phyloP scores from a whole-genome alignment of 2,329 filamentous ascomycete genomes.

The Exophiala phaeomuriformis region DNA sequence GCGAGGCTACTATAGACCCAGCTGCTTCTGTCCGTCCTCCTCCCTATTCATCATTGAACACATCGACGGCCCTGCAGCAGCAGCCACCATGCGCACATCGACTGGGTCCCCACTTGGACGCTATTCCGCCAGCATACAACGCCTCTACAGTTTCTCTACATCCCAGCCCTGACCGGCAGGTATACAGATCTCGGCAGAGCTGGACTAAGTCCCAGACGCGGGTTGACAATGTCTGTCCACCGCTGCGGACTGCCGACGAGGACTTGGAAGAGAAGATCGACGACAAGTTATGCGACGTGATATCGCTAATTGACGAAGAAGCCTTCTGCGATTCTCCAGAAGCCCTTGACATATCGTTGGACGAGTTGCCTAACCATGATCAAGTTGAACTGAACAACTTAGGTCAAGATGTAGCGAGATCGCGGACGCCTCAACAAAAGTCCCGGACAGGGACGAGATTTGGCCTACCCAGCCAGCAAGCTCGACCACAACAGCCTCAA shows the following conservation, averaged over 20 bases:
- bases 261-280: conserved; percentile 48
- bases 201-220: conserved; percentile 4
- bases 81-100: neutral
- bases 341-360: conserved; percentile 25
- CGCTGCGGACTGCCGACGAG: neutral
- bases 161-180: neutral
- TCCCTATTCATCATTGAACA: neutral
- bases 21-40: neutral
- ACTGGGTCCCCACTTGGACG: neutral
- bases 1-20: neutral
- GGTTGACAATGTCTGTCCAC: neutral
- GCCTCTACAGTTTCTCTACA: conserved; percentile 7
- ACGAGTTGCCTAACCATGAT: conserved; percentile 2
- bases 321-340: conserved; percentile 42
- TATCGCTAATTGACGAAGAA: conserved; percentile 66
- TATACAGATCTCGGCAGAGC: conserved; percentile 7
- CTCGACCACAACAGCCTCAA: conserved; percentile 10
- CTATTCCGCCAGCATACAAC: neutral
- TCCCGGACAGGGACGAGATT: neutral
- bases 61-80: neutral
- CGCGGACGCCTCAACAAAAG: neutral
- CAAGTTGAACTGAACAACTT: neutral
- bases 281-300: conserved; percentile 57
- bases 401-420: conserved; percentile 3
- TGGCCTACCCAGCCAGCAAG: conserved; percentile 25